Evolutionary conservation across 306 rosid species (phyloP).

Genomic region (Sicyos baderoa): DNA sequence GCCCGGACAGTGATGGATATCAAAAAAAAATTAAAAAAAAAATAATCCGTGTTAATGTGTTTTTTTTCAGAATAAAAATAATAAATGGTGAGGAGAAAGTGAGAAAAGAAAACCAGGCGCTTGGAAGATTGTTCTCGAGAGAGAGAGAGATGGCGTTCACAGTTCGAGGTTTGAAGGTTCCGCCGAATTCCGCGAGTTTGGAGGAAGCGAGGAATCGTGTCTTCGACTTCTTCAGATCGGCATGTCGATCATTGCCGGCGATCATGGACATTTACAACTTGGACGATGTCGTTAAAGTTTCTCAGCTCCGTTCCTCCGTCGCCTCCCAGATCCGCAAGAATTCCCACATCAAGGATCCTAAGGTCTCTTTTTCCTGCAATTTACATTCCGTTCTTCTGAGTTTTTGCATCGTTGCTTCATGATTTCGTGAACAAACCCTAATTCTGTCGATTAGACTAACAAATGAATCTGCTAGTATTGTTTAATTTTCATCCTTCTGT

Average conservation of each 20-base stretch:
- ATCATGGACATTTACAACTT: slow-evolving; percentile 81
- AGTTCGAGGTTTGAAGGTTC: slow-evolving; percentile 54
- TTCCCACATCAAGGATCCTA: slow-evolving; percentile 51
- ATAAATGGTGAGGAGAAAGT: too few relatives aligned
- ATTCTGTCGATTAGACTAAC: neutral
- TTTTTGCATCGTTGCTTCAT: neutral
- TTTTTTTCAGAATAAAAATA: too few relatives aligned
- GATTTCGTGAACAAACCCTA: neutral
- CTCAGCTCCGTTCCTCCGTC: slow-evolving; percentile 72
- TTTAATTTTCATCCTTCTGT: neutral
- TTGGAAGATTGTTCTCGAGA: neutral
- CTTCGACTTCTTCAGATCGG: slow-evolving; percentile 68
- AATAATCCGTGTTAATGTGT: too few relatives aligned
- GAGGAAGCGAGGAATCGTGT: slow-evolving; percentile 76
- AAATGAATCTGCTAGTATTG: neutral
- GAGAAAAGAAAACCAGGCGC: neutral
- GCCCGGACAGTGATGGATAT: too few relatives aligned
- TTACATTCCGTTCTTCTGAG: neutral
- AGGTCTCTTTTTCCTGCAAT: slow-evolving; percentile 32
- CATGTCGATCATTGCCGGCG: slow-evolving; percentile 71
- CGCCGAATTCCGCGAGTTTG: slow-evolving; percentile 66
- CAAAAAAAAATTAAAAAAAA: too few relatives aligned
- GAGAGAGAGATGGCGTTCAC: slow-evolving; percentile 36
- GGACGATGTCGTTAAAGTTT: slow-evolving; percentile 42
- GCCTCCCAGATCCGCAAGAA: slow-evolving; percentile 83